These are phyloP conservation scores for Ailanthus altissimus DNA, from an alignment of 345 rosid species.

Conservation along the genomic window DNA sequence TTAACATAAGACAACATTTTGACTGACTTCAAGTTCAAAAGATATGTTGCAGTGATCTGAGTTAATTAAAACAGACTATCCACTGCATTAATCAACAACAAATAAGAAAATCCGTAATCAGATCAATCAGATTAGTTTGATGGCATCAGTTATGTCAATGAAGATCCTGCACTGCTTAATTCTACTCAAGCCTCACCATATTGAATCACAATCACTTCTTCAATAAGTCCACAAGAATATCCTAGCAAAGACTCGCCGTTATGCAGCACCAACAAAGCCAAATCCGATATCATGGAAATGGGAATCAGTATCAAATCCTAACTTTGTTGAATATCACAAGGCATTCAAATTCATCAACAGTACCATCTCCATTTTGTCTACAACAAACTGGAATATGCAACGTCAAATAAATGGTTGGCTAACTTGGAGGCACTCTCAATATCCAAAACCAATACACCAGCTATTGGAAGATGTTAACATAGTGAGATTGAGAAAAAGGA, in stretches of 20 bases:
- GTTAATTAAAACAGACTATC: background rate
- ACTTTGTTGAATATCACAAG: background rate
- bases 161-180: background rate
- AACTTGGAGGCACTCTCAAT: background rate
- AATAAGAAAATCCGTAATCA: conserved; percentile 10
- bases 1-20: background rate
- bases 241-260: background rate
- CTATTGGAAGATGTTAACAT: background rate
- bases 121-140: background rate
- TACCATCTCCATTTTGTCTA: background rate
- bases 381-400: background rate
- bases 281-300: background rate
- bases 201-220: conserved; percentile 3
- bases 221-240: background rate
- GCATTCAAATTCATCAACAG: background rate
- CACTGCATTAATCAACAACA: background rate
- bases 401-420: background rate
- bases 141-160: background rate
- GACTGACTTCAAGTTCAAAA: background rate
- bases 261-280: background rate
- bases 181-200: background rate
- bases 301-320: background rate
- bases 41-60: background rate
- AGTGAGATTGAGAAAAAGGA: too few species aligned
- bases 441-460: background rate